phyloP scores from a whole-genome alignment of 2,329 filamentous ascomycete species.

The Apiospora phragmitis region DNA sequence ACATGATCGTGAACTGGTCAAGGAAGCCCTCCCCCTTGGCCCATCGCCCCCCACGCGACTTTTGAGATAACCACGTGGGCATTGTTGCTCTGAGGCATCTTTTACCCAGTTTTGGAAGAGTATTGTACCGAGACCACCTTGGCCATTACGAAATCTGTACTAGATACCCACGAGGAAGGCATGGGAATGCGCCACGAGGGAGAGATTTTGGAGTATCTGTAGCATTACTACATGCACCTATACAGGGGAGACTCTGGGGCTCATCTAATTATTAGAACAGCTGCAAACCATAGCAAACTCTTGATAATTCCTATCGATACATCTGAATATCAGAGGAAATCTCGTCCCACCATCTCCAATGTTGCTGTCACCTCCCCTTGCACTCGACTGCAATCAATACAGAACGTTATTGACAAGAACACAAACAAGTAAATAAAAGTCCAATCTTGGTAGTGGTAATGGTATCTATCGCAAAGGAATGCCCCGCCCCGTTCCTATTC shows the following conservation, averaged over 20 bases:
- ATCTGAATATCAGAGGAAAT: not conserved
- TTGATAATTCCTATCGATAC: not conserved
- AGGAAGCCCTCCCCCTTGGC: not conserved
- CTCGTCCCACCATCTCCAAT: not conserved
- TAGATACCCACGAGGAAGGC: not conserved
- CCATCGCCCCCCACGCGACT: not conserved
- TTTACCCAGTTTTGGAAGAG: not conserved
- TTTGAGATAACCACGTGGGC: not conserved
- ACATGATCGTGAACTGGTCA: conserved; percentile 13
- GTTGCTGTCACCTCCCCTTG: not conserved
- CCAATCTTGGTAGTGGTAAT: conserved; percentile 13
- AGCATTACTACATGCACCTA: not conserved
- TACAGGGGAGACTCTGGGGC: not conserved
- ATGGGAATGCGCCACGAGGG: not conserved
- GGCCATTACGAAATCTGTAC: not conserved
- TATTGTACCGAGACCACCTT: not conserved
- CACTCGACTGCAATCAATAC: not conserved
- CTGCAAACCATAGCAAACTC: not conserved
- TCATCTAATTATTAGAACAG: not conserved
- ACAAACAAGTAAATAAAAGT: not conserved
- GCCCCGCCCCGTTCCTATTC: not conserved
- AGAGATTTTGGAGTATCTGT: not conserved
- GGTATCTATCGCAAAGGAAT: conserved; percentile 8
- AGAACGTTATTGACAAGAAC: not conserved
- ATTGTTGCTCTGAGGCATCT: not conserved